A percentile compares a stretch with the other conserved stretches of the same genome.
These are phyloP conservation scores for Juglanconis sp. DNA, from an alignment of 2,329 filamentous ascomycete species.

Conservation along the genomic window DNA sequence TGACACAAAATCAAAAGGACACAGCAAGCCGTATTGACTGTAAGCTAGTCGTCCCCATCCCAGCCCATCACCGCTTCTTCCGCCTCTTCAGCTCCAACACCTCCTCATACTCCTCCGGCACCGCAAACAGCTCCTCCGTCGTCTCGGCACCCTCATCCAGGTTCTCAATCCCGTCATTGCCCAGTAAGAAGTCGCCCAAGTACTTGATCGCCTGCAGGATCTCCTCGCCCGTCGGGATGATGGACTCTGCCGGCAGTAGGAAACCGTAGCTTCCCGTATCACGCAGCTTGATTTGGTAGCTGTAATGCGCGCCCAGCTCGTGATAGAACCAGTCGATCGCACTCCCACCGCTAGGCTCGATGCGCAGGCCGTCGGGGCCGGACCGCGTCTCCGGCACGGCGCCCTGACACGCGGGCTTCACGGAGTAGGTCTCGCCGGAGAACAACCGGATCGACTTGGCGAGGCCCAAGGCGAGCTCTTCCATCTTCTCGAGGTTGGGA, in stretches of 20 bases:
- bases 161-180: conserved; percentile 64
- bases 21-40: background rate
- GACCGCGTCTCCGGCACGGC: conserved; percentile 47
- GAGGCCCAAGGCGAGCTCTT: conserved; percentile 84
- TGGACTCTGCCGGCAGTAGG: conserved; percentile 79
- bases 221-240: conserved; percentile 86
- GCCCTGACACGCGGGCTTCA: conserved; percentile 83
- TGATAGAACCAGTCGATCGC: conserved; percentile 96
- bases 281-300: conserved; percentile 90
- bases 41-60: background rate
- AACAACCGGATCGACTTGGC: conserved; percentile 85
- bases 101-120: conserved; percentile 7
- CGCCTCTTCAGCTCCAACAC: conserved; percentile 16
- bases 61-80: conserved; percentile 4
- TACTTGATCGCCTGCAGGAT: conserved; percentile 79
- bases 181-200: conserved; percentile 75
- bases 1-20: no score
- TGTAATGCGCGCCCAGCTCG: conserved; percentile 74
- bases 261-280: conserved; percentile 96
- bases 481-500: conserved; percentile 84
- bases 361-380: conserved; percentile 33
- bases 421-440: conserved; percentile 70
- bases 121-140: conserved; percentile 15
- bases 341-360: conserved; percentile 77
- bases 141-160: conserved; percentile 24